A percentile compares a stretch with the other conserved stretches of the same genome.
Conservation (phyloP, 2,329 filamentous ascomycete genomes). For the Cytospora piceae region DNA sequence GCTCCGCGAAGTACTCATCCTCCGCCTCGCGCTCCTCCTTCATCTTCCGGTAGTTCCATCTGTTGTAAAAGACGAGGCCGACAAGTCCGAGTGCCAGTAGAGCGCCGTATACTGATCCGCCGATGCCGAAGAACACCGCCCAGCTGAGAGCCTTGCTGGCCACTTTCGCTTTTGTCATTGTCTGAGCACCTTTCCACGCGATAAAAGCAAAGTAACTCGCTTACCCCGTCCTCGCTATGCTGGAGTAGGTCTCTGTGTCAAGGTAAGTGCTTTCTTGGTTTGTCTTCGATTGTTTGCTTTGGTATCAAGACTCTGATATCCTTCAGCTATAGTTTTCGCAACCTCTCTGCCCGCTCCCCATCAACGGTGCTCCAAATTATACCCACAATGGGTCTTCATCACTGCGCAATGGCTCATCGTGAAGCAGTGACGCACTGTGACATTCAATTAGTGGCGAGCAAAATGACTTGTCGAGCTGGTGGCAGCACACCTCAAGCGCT, state of each 20-base stretch:
- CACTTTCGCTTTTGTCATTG: neutral
- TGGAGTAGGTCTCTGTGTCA: neutral
- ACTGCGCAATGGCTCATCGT: neutral
- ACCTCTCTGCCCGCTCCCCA: neutral
- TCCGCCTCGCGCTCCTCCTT: slow-evolving; percentile 1
- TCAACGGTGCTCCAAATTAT: neutral
- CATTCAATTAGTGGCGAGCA: neutral
- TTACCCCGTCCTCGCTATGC: neutral
- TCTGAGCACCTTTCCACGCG: neutral
- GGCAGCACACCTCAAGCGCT: neutral
- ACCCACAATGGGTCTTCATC: neutral
- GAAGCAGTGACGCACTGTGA: neutral
- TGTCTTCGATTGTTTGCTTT: neutral
- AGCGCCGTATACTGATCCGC: slow-evolving; percentile 2
- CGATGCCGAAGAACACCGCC: neutral
- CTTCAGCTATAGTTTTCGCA: neutral
- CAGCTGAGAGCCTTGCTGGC: neutral
- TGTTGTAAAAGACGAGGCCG: slow-evolving; percentile 23
- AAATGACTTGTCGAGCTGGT: neutral
- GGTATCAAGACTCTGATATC: neutral
- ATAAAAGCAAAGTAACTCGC: neutral
- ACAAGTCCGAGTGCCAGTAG: slow-evolving; percentile 10
- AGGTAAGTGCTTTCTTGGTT: neutral
- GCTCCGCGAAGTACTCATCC: neutral
- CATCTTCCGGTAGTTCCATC: slow-evolving; percentile 24